These are phyloP conservation scores for Ceratocystis destructans DNA, from an alignment of 2,329 filamentous ascomycete genomes.

Conservation along the genomic window DNA sequence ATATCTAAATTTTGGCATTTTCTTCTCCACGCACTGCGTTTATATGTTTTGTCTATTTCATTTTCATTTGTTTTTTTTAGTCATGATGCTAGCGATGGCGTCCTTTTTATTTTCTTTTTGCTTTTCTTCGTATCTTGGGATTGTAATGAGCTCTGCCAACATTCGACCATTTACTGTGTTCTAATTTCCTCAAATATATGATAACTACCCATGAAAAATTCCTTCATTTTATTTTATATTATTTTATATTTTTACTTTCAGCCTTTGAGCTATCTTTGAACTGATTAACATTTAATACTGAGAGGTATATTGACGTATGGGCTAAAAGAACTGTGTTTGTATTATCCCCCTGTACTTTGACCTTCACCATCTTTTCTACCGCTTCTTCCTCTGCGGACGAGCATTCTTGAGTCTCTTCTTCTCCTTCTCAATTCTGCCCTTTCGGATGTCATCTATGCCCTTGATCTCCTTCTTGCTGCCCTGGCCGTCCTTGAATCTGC, in stretches of 20 bases:
- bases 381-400: conserved; percentile 52
- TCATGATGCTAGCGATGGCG: conserved; percentile 11
- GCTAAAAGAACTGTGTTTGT: neutral
- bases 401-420: conserved; percentile 76
- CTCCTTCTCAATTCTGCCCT: conserved; percentile 64
- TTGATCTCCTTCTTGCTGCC: conserved; percentile 68
- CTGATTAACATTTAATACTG: neutral
- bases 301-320: neutral
- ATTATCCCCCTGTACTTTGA: neutral
- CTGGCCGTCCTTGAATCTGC: conserved; percentile 56
- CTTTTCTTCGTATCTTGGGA: neutral
- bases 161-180: conserved; percentile 10
- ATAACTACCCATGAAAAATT: neutral
- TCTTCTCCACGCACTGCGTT: neutral
- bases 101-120: neutral
- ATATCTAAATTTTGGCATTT: neutral
- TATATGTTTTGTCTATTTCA: neutral
- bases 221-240: neutral
- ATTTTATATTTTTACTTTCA: neutral
- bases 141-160: neutral
- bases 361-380: neutral
- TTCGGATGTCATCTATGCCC: conserved; percentile 70
- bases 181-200: conserved; percentile 16
- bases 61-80: neutral
- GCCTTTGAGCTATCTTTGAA: neutral